phyloP scores from a whole-genome alignment of 73 alveolate genomes.

The Uronychia setigera region DNA sequence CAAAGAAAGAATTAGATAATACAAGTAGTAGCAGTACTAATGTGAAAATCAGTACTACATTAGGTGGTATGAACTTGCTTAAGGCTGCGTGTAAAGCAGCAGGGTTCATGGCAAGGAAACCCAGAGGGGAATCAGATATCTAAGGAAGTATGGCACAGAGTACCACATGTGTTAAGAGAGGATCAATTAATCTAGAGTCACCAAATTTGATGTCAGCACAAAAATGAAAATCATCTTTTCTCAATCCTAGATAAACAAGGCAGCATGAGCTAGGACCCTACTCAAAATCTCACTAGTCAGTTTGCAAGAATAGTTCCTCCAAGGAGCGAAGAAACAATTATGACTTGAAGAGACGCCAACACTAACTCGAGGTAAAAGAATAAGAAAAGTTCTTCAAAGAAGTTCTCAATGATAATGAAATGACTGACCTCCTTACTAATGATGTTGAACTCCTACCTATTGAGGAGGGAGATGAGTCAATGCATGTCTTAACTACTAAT shows the following conservation, averaged over 20 bases:
- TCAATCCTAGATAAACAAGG: too few relatives aligned
- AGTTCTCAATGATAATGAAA: neutral
- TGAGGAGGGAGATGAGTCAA: neutral
- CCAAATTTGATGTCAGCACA: too few relatives aligned
- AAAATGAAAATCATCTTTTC: too few relatives aligned
- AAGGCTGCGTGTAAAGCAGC: neutral
- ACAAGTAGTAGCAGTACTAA: neutral
- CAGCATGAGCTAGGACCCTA: too few relatives aligned
- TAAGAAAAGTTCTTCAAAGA: neutral
- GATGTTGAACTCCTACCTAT: neutral
- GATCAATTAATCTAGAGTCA: neutral
- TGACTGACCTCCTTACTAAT: neutral
- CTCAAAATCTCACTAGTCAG: too few relatives aligned
- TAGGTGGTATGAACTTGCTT: neutral
- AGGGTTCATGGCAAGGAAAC: neutral
- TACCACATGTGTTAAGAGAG: neutral
- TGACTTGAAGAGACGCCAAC: too few relatives aligned
- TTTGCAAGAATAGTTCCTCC: too few relatives aligned
- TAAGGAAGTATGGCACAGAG: neutral
- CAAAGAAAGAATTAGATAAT: neutral
- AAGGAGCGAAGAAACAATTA: too few relatives aligned
- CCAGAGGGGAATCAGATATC: too few relatives aligned
- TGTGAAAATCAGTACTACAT: neutral
- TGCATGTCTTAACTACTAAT: neutral
- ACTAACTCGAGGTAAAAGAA: too few relatives aligned